Evolutionary conservation across 768 basidiomycete species (phyloP), one percentile per base, ranked within the genome.

Genomic region (Myochromella boudieri): DNA sequence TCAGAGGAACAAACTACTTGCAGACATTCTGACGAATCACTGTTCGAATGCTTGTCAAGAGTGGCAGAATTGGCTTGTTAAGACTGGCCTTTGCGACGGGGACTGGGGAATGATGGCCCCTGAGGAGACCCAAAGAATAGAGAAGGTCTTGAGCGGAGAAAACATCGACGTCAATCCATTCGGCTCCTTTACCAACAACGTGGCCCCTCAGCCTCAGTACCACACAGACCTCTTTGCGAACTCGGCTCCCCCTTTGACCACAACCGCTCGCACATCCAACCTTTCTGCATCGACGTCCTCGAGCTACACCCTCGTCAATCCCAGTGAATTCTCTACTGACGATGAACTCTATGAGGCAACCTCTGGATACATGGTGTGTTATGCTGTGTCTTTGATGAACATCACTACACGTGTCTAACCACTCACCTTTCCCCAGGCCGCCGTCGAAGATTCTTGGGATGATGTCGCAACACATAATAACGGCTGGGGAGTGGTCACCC

Each of bases 21-120:
- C 60, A 36, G 46, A 63, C 34, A 55, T 68, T 6, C 66, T 65
- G 44, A 65, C 67, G 36, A 56, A 61, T 1, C 60, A 71, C 46
- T 67, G 65, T 37, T 53, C 56, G 7, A 56, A 60, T 25, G 63
- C 70, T 22, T 62, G 71, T 39, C 59, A 60, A 33, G 69, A 75
- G 52, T 78, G 77, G 77, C 67, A 73, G 36, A 49, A 54, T 12
- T 55, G 66, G 44, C 60, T 77, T 31, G 37, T 52, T 8, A 49
- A 52, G 7, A 66, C 62, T 7, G 61, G 67, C 14, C 64, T 78
- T 43, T 52, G 55, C 34, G 65, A 66, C 52, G 70, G 74, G 33
- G 68, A 74, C 51, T 79, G 76, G 77, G 67, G 63, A 2, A 63
- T 68, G 37, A 74, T 77, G 54, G 66, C 71, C 4, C 50, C 54